These are phyloP conservation scores for Diaporthe eres DNA, from an alignment of 2,329 filamentous ascomycete species.

Conservation along the genomic window DNA sequence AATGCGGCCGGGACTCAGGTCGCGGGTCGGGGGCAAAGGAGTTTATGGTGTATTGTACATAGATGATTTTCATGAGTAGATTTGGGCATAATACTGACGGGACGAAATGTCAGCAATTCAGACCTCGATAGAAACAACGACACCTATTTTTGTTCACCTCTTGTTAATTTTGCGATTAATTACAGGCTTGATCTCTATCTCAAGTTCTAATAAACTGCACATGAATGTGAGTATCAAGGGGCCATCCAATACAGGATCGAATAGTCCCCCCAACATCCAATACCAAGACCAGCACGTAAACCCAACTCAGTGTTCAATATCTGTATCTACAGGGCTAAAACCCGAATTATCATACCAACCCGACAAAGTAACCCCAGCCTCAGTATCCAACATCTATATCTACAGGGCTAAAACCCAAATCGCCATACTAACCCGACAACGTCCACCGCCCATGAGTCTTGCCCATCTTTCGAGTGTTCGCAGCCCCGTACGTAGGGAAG, in stretches of 20 bases:
- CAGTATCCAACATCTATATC: neutral
- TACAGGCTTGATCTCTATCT: neutral
- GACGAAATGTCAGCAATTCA: neutral
- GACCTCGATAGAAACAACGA: neutral
- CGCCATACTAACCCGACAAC: neutral
- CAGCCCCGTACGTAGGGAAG: constrained; percentile 47
- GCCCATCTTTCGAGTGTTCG: constrained; percentile 8
- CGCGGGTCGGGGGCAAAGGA: constrained; percentile 1
- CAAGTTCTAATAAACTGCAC: neutral
- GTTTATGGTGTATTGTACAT: neutral
- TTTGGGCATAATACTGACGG: neutral
- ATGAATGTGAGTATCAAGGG: neutral
- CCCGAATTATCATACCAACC: neutral
- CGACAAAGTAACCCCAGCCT: too few species aligned
- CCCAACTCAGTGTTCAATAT: neutral
- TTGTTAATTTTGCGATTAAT: neutral
- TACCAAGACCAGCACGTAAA: neutral
- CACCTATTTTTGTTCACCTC: neutral
- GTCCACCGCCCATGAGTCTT: constrained; percentile 4
- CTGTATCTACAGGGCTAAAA: neutral
- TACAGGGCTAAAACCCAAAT: too few species aligned
- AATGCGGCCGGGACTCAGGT: neutral
- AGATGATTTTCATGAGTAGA: neutral
- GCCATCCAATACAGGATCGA: neutral
- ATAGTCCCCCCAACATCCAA: neutral